Evolutionary conservation across 768 basidiomycete genomes (phyloP), one percentile per base, ranked within the genome.

Genomic region (Hygrocybe coccinea): DNA sequence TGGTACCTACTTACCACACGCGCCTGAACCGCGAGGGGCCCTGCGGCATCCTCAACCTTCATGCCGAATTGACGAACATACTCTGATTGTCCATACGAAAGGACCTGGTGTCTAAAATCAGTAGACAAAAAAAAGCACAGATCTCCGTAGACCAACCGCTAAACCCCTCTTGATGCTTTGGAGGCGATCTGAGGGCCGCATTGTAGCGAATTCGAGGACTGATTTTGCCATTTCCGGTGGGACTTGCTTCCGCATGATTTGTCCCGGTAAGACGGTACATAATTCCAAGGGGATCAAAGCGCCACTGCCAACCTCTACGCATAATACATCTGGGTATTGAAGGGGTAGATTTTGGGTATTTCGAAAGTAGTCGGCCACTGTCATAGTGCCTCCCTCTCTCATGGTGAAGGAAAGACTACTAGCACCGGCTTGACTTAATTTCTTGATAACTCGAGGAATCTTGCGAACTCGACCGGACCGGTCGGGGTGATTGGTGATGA

Each of bases 61-160:
- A 92, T 81, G 7, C 87, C 87, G 59, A 91, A 91, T 64, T 84
- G 77, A 39, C 79, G 76, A 34, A 91, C 80, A 59, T 87, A 89
- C 67, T 89, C 82, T 0, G 86, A 88, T 66, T 86, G 82, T 0
- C 85, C 84, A 60, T 89, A 89, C 24, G 79, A 76, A 54, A 87
- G 71, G 37, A 84, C 79, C 82, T 85, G 52, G 15, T 35, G 25
- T 14, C 19, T 50, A 45, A 39, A 34, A 53, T 55, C 45, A 43
- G 36, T 14, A 50, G 24, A 21, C 17, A 15, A 56, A 17, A 24
- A 33, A 10, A 44, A 51, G 19, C 17, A 11, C 25, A 56, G 25
- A 33, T 24, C n/a, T 19, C 35, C 29, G 43, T 14, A 9, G 19
- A 60, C 65, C 34, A 64, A 85, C 85, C 48, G 74, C 71, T 33